Evolutionary conservation across 2,329 filamentous ascomycete genomes (phyloP).

Genomic region (Penicillium sp.): DNA sequence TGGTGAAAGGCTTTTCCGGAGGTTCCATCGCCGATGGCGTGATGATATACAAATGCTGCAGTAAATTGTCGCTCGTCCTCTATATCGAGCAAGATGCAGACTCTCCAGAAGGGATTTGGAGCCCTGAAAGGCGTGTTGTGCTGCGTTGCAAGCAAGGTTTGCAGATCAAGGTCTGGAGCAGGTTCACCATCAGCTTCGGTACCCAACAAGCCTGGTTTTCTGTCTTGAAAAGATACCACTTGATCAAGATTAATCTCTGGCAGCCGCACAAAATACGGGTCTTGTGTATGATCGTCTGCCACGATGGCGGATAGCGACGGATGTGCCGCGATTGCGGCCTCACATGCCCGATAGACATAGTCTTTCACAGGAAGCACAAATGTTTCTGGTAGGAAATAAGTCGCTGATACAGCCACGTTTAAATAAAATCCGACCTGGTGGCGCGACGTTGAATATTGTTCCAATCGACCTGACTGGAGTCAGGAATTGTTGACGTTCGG

Average conservation of each 20-base stretch:
- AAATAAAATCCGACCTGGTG: conserved; percentile 46
- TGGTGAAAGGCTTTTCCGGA: conserved; percentile 48
- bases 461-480: conserved; percentile 38
- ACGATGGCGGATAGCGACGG: conserved; percentile 46
- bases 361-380: conserved; percentile 27
- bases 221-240: conserved; percentile 37
- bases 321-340: conserved; percentile 40
- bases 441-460: conserved; percentile 46
- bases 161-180: conserved; percentile 39
- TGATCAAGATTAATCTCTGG: conserved; percentile 43
- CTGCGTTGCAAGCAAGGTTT: conserved; percentile 41
- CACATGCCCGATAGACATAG: conserved; percentile 39
- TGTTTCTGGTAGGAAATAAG: conserved; percentile 32
- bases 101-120: conserved; percentile 45
- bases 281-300: conserved; percentile 39
- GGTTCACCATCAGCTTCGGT: conserved; percentile 19
- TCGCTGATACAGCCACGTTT: conserved; percentile 44
- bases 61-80: conserved; percentile 37
- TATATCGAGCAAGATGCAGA: conserved; percentile 38
- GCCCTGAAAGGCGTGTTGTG: conserved; percentile 42
- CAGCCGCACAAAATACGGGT: conserved; percentile 47
- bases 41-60: conserved; percentile 48
- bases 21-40: conserved; percentile 48
- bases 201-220: conserved; percentile 12
- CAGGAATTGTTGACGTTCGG: conserved; percentile 2